Base-by-base conservation (phyloP, 2,329 filamentous ascomycete genomes). In the Ascochyta pisi region DNA sequence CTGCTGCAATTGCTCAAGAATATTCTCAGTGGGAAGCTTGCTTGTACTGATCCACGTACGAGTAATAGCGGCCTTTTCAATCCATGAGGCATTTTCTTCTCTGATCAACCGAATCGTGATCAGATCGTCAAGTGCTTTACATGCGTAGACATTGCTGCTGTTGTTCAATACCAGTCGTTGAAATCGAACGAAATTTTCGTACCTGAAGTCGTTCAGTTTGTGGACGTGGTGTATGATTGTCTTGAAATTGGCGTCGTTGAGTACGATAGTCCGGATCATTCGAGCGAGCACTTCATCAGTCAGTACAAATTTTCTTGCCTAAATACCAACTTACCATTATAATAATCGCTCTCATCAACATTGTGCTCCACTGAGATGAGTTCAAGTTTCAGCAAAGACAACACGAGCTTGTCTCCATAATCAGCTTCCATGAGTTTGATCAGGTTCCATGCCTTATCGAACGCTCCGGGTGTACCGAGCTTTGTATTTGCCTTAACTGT, bases 301-400 rank as follows among this genome's bases (percentile, higher is more conserved):
- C 39, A 67, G 68, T 63, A 56, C 16, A 8, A 0, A 12, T n/a
- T 15, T n/a, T 22, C 3, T 22, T 10, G 22, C 2, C 1, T 19
- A 19, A 15, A 31, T 6, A 2, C 8, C 3, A 22, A 43, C 67
- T 49, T 56, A 79, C 81, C 70, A 53, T 73, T 61, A 44, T 76
- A 75, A 56, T 82, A 82, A 16, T 74, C 68, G 8, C 75, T 66
- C 6, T 61, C 50, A 53, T 83, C 71, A 3, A 78, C 58, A 0
- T 63, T 63, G 13, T 64, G 49, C 27, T 76, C 70, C n/a, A 63
- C 68, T n/a, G 82, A 82, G 1, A 92, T 76, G 10, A 91, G 66
- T 61, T 92, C 88, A 2, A 96, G 80, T 54, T 84, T 86, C 57
- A 95, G 79, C 6, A 94, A 77, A 4, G 86, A 75, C 2, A 93